These are phyloP conservation scores for Priceomyces fermenticarens DNA, from an alignment of 805 yeast genomes.

Conservation along the genomic window DNA sequence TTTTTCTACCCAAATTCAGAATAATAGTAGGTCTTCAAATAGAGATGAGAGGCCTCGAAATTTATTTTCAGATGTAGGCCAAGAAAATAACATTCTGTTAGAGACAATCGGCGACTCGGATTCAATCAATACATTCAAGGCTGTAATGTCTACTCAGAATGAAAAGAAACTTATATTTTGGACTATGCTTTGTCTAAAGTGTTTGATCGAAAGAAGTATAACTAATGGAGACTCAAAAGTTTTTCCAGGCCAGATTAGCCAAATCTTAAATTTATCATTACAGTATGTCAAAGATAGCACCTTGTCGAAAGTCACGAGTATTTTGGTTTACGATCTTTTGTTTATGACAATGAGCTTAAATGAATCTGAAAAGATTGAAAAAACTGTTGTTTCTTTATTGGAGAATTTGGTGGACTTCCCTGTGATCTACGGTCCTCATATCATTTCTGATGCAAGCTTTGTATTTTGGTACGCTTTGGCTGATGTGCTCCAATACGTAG, in stretches of 20 bases:
- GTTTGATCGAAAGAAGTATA: no score
- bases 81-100: no score
- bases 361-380: conserved; percentile 27
- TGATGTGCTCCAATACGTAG: conserved; percentile 30
- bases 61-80: no score
- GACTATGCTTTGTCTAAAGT: no score
- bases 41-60: no score
- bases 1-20: no score
- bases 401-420: conserved; percentile 51
- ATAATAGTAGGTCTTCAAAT: no score
- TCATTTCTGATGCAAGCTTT: conserved; percentile 44
- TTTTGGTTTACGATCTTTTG: conserved; percentile 19
- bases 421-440: conserved; percentile 60
- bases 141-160: no score
- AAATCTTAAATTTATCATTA: conserved; percentile 31
- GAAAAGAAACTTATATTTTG: no score
- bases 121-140: no score
- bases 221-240: neutral
- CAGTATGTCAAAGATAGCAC: conserved; percentile 31
- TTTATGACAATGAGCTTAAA: conserved; percentile 6
- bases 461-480: conserved; percentile 52
- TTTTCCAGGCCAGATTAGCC: conserved; percentile 7
- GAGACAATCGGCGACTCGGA: no score
- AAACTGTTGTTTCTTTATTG: conserved; percentile 42
- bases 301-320: conserved; percentile 27